Percentiles rank a stretch among this genome's conserved stretches.
These are phyloP conservation scores for Salix viminalis DNA, from an alignment of 345 rosid genomes.

Conservation along the genomic window DNA sequence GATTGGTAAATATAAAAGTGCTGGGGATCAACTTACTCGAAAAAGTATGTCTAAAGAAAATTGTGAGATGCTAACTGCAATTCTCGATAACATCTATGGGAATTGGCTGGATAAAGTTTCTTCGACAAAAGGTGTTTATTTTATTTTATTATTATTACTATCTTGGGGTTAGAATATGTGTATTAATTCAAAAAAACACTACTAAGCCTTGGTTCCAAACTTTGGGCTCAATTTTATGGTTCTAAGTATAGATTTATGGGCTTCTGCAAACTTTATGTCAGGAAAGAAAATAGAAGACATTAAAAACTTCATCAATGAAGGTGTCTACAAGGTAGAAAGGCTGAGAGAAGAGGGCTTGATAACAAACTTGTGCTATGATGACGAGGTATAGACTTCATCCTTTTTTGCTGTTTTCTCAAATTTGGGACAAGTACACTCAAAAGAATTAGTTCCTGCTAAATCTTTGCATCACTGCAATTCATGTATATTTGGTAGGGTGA, in stretches of 20 bases:
- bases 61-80: constrained; percentile 83
- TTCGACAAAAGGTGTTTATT: constrained; percentile 58
- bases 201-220: no score
- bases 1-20: constrained; percentile 94
- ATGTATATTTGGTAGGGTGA: neutral
- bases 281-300: constrained; percentile 79
- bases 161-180: neutral
- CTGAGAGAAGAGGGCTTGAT: constrained; percentile 86
- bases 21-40: constrained; percentile 85
- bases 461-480: neutral
- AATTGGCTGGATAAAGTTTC: constrained; percentile 88
- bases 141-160: neutral
- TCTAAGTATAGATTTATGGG: constrained; percentile 21
- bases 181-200: neutral
- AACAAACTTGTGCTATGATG: constrained; percentile 72
- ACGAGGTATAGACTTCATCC: constrained; percentile 55
- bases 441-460: constrained; percentile 3
- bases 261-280: constrained; percentile 35
- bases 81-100: constrained; percentile 87
- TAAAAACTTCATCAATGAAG: constrained; percentile 78
- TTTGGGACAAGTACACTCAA: neutral
- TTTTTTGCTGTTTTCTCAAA: neutral
- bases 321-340: constrained; percentile 77
- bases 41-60: constrained; percentile 87
- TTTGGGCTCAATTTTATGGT: constrained; percentile 13